Conservation (phyloP, 2,329 filamentous ascomycete species). For the Orbilia quercus region DNA sequence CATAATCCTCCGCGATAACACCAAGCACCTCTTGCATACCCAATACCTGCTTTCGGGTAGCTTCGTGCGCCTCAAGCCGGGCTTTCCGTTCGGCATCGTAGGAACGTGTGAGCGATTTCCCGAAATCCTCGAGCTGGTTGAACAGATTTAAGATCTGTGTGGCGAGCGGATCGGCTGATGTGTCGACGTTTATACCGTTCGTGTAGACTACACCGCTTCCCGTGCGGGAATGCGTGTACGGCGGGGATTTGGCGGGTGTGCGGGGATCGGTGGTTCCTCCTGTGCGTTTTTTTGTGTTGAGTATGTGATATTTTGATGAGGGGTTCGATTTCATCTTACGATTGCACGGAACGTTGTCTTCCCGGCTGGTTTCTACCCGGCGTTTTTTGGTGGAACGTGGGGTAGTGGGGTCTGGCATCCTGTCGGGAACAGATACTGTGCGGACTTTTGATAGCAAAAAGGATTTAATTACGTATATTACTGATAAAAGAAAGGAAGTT, state of each 20-base stretch:
- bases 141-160: conserved; percentile 26
- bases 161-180: conserved; percentile 11
- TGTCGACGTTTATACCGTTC: background rate
- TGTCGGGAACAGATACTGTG: background rate
- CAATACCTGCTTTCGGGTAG: conserved; percentile 19
- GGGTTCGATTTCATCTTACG: conserved; percentile 13
- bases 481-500: no score
- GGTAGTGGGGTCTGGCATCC: conserved; percentile 4
- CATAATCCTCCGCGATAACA: conserved; percentile 22
- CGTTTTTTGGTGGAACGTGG: conserved; percentile 45
- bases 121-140: conserved; percentile 24
- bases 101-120: conserved; percentile 11
- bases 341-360: conserved; percentile 18
- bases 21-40: conserved; percentile 30
- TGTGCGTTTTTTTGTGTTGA: conserved; percentile 15
- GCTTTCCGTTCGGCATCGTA: conserved; percentile 40
- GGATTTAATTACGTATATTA: no score
- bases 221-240: conserved; percentile 1
- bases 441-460: no score
- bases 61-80: conserved; percentile 20
- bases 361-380: conserved; percentile 16
- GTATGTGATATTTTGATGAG: conserved; percentile 29
- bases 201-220: background rate
- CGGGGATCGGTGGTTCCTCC: background rate
- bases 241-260: background rate